Evolutionary conservation across 2,329 filamentous ascomycete species (phyloP), one percentile per base, ranked within the genome.

Genomic region (Fusarium sp.): DNA sequence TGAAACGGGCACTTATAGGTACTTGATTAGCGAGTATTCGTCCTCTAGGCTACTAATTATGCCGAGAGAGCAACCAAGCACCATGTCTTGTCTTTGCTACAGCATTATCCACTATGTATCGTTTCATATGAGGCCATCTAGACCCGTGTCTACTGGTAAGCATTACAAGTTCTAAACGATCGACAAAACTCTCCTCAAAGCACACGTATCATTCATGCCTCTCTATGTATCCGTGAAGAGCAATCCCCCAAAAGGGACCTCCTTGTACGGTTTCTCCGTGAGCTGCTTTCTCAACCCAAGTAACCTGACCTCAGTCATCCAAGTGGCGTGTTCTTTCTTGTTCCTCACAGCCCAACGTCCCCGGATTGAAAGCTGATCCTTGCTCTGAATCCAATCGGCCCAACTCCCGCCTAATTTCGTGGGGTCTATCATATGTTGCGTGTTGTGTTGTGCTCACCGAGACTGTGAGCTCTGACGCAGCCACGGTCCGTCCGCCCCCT

Each of bases 281-380:
- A 75, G 75, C 61, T 77, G 73, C 65, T 70, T 75, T 75, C 53
- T 51, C 42, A 35, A 28, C 58, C 67, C 64, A 63, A 70, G 72
- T 71, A 71, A 61, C 75, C 65, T 77, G 75, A 72, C 68, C 61
- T 41, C 31, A 5, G 31, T 35, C 48, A 60, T 60, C 62, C 54
- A 57, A 73, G 68, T 77, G 74, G 75, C 75, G 70, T 75, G 75
- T 73, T 73, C 67, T 28, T 69, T 38, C 22, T 31, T 50, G 39
- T 44, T 54, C 61, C 30, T 44, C 41, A n/a, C n/a, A 60, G 56
- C 54, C 53, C 60, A 69, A 39, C 30, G 39, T 57, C 61, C 59
- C 54, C 64, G 44, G 68, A 61, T 61, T 53, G 42, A 33, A 62
- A 54, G 39, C n/a, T 54, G 30, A 53, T 44, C 48, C 58, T 51